Evolutionary conservation across 2,329 filamentous ascomycete genomes (phyloP), one percentile per base, ranked within the genome.

Genomic region (Keithomyces neogunnii): DNA sequence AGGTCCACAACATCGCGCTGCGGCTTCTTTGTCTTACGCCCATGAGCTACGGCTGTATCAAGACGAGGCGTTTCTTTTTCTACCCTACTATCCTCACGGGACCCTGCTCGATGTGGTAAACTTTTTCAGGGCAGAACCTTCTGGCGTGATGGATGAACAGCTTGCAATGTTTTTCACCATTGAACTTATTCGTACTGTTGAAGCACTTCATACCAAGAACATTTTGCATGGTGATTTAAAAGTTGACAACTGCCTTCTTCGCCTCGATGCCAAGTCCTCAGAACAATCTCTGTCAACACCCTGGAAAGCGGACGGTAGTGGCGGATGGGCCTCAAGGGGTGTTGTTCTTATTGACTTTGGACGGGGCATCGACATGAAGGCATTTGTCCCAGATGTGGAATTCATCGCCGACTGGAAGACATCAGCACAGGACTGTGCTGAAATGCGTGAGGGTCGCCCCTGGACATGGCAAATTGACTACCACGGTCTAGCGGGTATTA

Each of bases 401-500:
- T 99, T 99, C 73, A 82, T 97, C 53, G 93, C 92, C 0, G 93
- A 99, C 70, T 99, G 93, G 93, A 88, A 93, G 68, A 90, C 89
- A 0, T 82, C 81, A 13, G 79, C 86, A 29, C 85, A 89, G 49
- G 93, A 99, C 69, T 99, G 93, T 68, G 86, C 88, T 19, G 93
- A 99, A 74, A 96, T 97, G 81, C 86, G 91, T 45, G 92, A 99
- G 70, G 81, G 89, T 51, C 80, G 92, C 1, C 90, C 91, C 0
- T 99, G 93, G 93, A 97, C 92, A 1, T 96, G 90, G 74, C 93
- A 99, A 67, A 89, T 96, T 58, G 93, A 99, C 72, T 95, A 97
- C 62, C 89, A 95, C 67, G 93, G 93, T 10, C 77, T 96, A 0
- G 93, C 93, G 0, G 90, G 89, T 4, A 88, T 89, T 29, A 75